Conservation (phyloP, 768 basidiomycete genomes). For the Suillus alpinus region DNA sequence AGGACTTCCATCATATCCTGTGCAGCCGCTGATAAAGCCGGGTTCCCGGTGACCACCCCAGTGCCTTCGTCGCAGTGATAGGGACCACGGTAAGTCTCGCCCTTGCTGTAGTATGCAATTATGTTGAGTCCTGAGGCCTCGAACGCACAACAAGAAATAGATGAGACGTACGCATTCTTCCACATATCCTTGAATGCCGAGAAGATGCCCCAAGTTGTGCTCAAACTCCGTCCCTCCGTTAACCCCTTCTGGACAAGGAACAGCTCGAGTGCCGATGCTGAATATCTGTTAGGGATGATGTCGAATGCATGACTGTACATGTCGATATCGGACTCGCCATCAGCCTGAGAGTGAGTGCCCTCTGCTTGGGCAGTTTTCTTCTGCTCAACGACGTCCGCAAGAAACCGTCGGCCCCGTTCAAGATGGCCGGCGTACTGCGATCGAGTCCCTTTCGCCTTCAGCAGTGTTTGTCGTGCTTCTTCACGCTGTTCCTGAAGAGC, state of each 20-base stretch:
- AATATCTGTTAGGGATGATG: constrained; percentile 24
- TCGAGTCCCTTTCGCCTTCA: too few relatives aligned
- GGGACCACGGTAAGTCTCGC: constrained; percentile 21
- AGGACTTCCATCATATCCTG: constrained; percentile 22
- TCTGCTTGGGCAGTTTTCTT: not conserved
- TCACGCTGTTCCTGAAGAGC: too few relatives aligned
- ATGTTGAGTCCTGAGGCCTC: too few relatives aligned
- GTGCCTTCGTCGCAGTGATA: constrained; percentile 24
- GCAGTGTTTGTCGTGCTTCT: too few relatives aligned
- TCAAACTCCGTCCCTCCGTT: constrained; percentile 13
- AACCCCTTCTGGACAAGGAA: constrained; percentile 33
- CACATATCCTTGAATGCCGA: not conserved
- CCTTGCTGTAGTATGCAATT: constrained; percentile 3
- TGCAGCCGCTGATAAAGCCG: constrained; percentile 23
- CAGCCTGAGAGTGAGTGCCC: not conserved
- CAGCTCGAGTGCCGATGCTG: constrained; percentile 22
- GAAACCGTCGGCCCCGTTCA: too few relatives aligned
- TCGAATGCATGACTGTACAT: constrained; percentile 27
- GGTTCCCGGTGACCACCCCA: constrained; percentile 24
- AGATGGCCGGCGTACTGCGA: too few relatives aligned
- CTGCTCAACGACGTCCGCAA: not conserved
- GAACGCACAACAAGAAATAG: too few relatives aligned
- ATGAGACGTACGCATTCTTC: too few relatives aligned
- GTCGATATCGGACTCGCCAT: constrained; percentile 12
- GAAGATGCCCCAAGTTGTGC: constrained; percentile 24